Conservation (phyloP, 805 yeast species). For the Candida xyloterini region DNA sequence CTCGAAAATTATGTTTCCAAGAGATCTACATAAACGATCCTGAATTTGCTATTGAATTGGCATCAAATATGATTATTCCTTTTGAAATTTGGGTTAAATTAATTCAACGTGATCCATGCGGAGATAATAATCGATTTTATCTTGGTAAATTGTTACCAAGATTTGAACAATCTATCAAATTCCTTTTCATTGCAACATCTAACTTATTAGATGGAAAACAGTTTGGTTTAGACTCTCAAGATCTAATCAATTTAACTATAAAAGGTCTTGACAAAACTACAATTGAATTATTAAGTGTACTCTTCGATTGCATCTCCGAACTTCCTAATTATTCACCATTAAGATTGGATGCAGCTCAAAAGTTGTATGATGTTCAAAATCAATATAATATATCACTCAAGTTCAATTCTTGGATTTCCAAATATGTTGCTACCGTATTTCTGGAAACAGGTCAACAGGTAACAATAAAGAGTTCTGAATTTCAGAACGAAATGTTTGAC, state of each 20-base stretch:
- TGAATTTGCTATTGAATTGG: not conserved
- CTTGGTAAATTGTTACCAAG: not conserved
- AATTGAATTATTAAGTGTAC: slow-evolving; percentile 10
- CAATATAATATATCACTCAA: slow-evolving; percentile 6
- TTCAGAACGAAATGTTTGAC: slow-evolving; percentile 11
- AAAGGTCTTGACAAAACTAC: not conserved
- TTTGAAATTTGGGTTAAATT: not conserved
- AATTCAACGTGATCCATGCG: not conserved
- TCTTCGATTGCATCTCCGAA: slow-evolving; percentile 5
- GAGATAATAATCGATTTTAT: too few relatives aligned
- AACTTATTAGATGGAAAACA: not conserved
- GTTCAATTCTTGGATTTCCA: slow-evolving; percentile 33
- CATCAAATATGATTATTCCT: not conserved
- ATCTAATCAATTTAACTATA: not conserved
- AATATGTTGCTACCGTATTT: slow-evolving; percentile 31
- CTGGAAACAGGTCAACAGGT: slow-evolving; percentile 25
- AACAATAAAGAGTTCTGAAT: slow-evolving; percentile 18
- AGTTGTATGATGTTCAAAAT: slow-evolving; percentile 21
- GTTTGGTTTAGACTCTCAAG: not conserved
- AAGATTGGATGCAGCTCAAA: slow-evolving; percentile 13
- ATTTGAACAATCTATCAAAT: not conserved
- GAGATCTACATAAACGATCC: not conserved
- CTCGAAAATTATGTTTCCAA: not conserved
- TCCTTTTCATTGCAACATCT: not conserved
- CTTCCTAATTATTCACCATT: not conserved